A percentile compares a stretch with the other conserved stretches of the same genome.
Conservation (phyloP, 2,329 filamentous ascomycete genomes). For the Aspergillus sp. region DNA sequence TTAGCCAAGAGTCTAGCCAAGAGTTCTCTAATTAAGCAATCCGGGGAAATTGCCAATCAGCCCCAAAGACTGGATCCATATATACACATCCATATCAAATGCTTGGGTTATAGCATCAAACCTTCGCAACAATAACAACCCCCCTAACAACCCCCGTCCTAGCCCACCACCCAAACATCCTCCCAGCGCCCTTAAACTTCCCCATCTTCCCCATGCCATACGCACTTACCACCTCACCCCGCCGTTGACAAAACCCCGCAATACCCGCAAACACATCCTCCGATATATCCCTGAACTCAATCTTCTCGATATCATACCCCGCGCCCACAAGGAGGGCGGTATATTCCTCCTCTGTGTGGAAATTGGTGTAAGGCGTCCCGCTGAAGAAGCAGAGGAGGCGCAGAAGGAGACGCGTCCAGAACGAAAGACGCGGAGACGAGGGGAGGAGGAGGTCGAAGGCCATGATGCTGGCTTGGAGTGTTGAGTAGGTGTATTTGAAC, state of each 20-base stretch:
- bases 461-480: slow-evolving; percentile 52
- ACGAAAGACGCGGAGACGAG: slow-evolving; percentile 8
- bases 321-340: slow-evolving; percentile 45
- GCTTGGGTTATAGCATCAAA: not conserved
- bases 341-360: slow-evolving; percentile 51
- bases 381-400: slow-evolving; percentile 48
- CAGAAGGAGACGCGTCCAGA: slow-evolving; percentile 36
- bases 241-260: slow-evolving; percentile 44
- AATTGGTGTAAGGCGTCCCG: slow-evolving; percentile 51
- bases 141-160: slow-evolving; percentile 39
- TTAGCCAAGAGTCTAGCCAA: not conserved
- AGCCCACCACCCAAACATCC: slow-evolving; percentile 46
- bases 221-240: slow-evolving; percentile 33
- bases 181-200: slow-evolving; percentile 32
- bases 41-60: no score
- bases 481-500: slow-evolving; percentile 42
- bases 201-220: slow-evolving; percentile 39
- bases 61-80: no score
- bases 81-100: not conserved
- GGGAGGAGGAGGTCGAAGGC: slow-evolving; percentile 55
- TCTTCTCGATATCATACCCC: slow-evolving; percentile 47
- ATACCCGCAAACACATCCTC: slow-evolving; percentile 55
- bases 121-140: slow-evolving; percentile 41
- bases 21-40: not conserved
- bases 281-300: slow-evolving; percentile 53